Evolutionary conservation across 495 filamentous ascomycete genomes (phyloP).

Genomic region (Penicillium taxi): DNA sequence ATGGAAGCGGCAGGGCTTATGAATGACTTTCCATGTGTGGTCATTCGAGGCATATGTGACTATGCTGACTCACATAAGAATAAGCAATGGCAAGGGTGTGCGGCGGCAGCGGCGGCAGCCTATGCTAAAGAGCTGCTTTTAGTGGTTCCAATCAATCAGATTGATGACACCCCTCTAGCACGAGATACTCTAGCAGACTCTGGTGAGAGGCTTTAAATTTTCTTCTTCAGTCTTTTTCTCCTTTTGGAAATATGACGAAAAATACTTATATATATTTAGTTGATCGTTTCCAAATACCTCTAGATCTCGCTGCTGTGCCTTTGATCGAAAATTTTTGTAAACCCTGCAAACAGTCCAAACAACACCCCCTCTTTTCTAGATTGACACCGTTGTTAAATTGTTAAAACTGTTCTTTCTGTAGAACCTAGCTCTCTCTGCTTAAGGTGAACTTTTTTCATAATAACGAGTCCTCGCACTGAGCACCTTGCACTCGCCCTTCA

Average conservation of each 20-base stretch:
- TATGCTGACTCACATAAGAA: constrained; percentile 40
- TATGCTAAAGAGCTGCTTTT: constrained; percentile 28
- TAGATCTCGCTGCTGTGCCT: constrained; percentile 19
- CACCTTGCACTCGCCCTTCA: too few relatives aligned
- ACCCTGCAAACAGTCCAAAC: too few relatives aligned
- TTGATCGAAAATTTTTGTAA: constrained; percentile 20
- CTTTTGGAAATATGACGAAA: too few relatives aligned
- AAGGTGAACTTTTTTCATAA: too few relatives aligned
- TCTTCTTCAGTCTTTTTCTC: too few relatives aligned
- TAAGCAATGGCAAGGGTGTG: constrained; percentile 33
- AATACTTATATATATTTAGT: constrained; percentile 8
- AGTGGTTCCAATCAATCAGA: constrained; percentile 5
- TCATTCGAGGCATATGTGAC: constrained; percentile 37
- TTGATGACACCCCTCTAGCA: constrained; percentile 4
- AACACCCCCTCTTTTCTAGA: too few relatives aligned
- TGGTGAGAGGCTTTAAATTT: constrained; percentile 8
- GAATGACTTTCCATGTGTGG: constrained; percentile 29
- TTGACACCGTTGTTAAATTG: too few relatives aligned
- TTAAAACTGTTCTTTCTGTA: too few relatives aligned
- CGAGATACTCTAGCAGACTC: constrained; percentile 7
- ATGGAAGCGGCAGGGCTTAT: constrained; percentile 42
- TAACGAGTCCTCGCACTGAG: too few relatives aligned
- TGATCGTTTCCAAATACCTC: constrained; percentile 15
- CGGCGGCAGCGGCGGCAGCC: constrained; percentile 29
- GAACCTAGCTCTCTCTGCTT: too few relatives aligned